Evolutionary conservation across 2,329 filamentous ascomycete species (phyloP).

Genomic region (Pseudocercospora eumusae): DNA sequence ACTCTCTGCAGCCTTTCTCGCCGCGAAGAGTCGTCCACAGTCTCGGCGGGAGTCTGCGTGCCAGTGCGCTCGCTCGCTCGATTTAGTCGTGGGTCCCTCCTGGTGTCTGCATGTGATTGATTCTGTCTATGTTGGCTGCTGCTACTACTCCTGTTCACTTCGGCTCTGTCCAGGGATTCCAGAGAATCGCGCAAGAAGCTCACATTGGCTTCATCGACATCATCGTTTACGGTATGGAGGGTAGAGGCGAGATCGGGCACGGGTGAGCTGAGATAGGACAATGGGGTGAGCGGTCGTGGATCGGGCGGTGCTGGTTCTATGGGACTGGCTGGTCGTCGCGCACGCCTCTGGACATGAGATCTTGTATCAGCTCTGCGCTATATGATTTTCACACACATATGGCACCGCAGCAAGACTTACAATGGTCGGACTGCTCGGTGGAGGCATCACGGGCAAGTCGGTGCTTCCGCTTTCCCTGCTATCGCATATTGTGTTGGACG

Average conservation of each 20-base stretch:
- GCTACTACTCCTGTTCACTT: constrained; percentile 7
- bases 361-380: neutral
- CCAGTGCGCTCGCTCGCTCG: neutral
- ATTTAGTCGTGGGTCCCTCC: constrained; percentile 30
- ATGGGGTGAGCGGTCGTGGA: constrained; percentile 34
- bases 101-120: constrained; percentile 24
- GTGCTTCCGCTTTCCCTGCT: constrained; percentile 1
- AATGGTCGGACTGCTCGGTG: constrained; percentile 3
- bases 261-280: constrained; percentile 52
- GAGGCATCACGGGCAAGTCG: constrained; percentile 9
- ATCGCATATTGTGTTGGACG: constrained; percentile 2
- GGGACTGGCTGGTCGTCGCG: constrained; percentile 7
- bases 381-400: neutral
- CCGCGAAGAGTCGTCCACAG: constrained; percentile 43
- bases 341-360: neutral
- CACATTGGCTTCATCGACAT: constrained; percentile 51
- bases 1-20: constrained; percentile 47
- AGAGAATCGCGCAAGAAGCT: constrained; percentile 52
- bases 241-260: constrained; percentile 55
- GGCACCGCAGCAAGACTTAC: constrained; percentile 1
- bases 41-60: constrained; percentile 27
- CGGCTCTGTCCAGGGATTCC: constrained; percentile 36
- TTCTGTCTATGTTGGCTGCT: constrained; percentile 8
- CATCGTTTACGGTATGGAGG: constrained; percentile 46
- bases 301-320: constrained; percentile 18